phyloP scores from a whole-genome alignment of 169 alveolate species.

The Plasmodium coatneyi region DNA sequence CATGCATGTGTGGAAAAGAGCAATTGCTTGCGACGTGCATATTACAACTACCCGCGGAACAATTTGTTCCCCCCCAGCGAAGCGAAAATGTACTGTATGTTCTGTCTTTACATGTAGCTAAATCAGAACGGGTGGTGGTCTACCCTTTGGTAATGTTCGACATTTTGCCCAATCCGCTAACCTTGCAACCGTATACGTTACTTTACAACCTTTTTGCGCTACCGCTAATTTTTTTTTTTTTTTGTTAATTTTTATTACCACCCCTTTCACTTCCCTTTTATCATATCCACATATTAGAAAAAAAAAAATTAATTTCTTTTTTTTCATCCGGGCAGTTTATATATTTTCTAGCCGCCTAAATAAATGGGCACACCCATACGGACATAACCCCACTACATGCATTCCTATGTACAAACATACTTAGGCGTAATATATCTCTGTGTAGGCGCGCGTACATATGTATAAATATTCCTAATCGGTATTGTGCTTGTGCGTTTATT shows the following conservation, averaged over 20 bases:
- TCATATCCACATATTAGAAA: background rate
- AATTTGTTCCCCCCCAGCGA: background rate
- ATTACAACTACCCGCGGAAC: background rate
- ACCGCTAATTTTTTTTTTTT: background rate
- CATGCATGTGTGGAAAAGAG: background rate
- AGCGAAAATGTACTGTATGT: background rate
- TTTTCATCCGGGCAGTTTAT: no score
- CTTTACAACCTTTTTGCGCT: background rate
- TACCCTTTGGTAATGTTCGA: background rate
- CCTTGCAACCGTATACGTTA: background rate
- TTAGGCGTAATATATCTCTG: background rate
- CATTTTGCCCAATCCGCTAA: background rate
- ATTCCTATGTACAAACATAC: background rate
- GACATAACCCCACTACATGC: background rate
- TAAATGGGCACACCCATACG: background rate
- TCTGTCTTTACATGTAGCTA: background rate
- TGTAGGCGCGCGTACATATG: background rate
- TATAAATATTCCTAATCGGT: background rate
- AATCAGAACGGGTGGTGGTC: background rate
- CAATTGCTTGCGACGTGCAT: background rate
- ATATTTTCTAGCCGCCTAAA: no score
- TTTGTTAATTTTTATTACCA: background rate
- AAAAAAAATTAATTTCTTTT: no score
- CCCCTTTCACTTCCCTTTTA: background rate
- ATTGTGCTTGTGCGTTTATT: background rate